Evolutionary conservation across 1,139 yeast genomes (phyloP).

Genomic region (Kodamaea plutei): DNA sequence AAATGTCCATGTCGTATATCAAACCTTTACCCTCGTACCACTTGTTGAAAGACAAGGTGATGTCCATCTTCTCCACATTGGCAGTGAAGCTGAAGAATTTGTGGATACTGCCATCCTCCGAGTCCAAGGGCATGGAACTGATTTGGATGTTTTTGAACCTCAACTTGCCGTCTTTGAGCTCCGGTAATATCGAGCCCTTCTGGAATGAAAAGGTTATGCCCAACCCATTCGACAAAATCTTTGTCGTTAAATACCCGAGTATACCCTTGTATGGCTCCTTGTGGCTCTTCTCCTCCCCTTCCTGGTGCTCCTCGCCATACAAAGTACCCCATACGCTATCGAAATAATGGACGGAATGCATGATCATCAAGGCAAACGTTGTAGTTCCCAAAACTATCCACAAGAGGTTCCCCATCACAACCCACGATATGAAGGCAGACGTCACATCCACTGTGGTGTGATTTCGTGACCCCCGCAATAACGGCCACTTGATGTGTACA

Average conservation of each 20-base stretch:
- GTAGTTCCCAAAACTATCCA: conserved; percentile 67
- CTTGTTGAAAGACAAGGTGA: conserved; percentile 59
- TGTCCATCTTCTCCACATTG: conserved; percentile 49
- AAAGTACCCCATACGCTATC: conserved; percentile 29
- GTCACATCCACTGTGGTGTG: conserved; percentile 49
- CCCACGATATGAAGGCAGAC: conserved; percentile 56
- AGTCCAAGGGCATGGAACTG: conserved; percentile 16
- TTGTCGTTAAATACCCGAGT: conserved; percentile 32
- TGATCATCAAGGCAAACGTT: conserved; percentile 52
- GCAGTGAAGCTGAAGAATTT: conserved; percentile 28
- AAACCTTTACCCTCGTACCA: conserved; percentile 71
- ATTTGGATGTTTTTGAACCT: conserved; percentile 52
- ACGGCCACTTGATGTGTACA: conserved; percentile 56
- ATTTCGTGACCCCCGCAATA: conserved; percentile 46
- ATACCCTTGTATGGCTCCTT: conserved; percentile 21
- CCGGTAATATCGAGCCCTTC: conserved; percentile 38
- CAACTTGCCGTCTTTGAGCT: conserved; percentile 58
- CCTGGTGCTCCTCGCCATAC: conserved; percentile 10
- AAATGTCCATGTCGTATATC: conserved; percentile 56
- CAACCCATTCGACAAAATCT: conserved; percentile 38
- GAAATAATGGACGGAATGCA: conserved; percentile 45
- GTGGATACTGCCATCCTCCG: conserved; percentile 11
- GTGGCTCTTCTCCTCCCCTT: conserved; percentile 8
- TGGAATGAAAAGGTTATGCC: conserved; percentile 36
- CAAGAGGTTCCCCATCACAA: conserved; percentile 49